Evolutionary conservation across 2,329 filamentous ascomycete species (phyloP), one percentile per base, ranked within the genome.

Genomic region (Aotearoamyces nothofagi): DNA sequence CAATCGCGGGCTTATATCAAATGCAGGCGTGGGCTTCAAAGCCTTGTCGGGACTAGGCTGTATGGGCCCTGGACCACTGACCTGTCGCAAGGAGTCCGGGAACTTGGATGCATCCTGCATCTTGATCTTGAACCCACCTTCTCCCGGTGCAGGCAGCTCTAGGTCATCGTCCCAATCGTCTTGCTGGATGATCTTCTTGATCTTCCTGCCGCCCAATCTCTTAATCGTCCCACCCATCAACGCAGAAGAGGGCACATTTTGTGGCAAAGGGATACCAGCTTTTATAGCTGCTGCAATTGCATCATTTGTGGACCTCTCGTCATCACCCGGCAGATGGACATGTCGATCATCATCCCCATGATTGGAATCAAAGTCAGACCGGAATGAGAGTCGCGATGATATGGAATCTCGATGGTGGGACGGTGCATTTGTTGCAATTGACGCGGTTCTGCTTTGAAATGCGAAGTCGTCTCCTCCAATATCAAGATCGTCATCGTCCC

Each of bases 201-300:
- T 63, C 44, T 77, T 83, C 40, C 71, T 68, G 34, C 72, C 73
- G 27, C 86, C 86, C 17, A 96, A 63, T 41, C 86, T 68, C 57
- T 92, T 92, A 48, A 96, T 96, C 7, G 84, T 87, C 29, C 90
- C 90, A 30, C 87, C 87, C 50, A 90, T 69, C 23, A 98, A 61
- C 16, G 90, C 90, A 12, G 87, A 93, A 16, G 80, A 72, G 1
- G 87, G 84, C 17, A 96, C 73, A 48, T 86, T 86, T 29, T 70
- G 62, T 15, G 90, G 90, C 32, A 96, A 71, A 5, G 90, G 87
- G 39, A 98, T 93, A 41, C 90, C 90, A 15, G 84, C 86, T 49
- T 74, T 76, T 46, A 83, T 79, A 17, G 86, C 87, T 5, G 83
- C 80, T 14, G 80, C 71, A 44, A 98, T 87, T 35, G 90, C 86